Evolutionary conservation across 2,329 filamentous ascomycete genomes (phyloP).

Genomic region (Shiraia sp.): DNA sequence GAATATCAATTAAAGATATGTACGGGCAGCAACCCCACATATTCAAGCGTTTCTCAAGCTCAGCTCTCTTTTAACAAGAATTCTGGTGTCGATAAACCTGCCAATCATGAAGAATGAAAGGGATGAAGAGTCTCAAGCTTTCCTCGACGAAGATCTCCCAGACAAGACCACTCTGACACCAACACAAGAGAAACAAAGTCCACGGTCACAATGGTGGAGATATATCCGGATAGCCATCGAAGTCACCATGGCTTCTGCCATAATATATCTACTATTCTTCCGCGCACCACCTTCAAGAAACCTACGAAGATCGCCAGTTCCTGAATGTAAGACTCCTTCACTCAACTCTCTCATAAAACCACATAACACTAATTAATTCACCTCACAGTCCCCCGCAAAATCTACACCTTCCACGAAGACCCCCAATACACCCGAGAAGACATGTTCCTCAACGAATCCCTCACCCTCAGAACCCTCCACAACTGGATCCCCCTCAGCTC

Average conservation of each 20-base stretch:
- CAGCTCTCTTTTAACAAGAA: neutral
- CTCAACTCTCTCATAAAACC: neutral
- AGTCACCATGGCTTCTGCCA: slow-evolving; percentile 11
- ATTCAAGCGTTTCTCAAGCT: neutral
- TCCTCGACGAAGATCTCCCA: slow-evolving; percentile 6
- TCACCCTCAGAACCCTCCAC: slow-evolving; percentile 23
- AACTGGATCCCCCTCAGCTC: slow-evolving; percentile 28
- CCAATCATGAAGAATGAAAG: slow-evolving; percentile 5
- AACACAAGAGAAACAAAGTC: neutral
- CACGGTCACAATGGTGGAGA: slow-evolving; percentile 2
- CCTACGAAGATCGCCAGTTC: slow-evolving; percentile 21
- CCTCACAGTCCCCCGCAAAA: slow-evolving; percentile 20
- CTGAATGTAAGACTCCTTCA: slow-evolving; percentile 8
- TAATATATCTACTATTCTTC: slow-evolving; percentile 16
- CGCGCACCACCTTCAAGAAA: slow-evolving; percentile 5
- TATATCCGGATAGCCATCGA: slow-evolving; percentile 16
- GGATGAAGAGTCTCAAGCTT: slow-evolving; percentile 15
- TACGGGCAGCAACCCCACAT: neutral
- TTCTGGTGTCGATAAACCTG: neutral
- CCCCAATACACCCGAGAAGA: slow-evolving; percentile 19
- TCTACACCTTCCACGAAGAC: slow-evolving; percentile 25
- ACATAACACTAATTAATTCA: neutral
- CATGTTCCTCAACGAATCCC: slow-evolving; percentile 28
- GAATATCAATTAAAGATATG: slow-evolving; percentile 3
- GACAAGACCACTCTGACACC: slow-evolving; percentile 3